phyloP scores from a whole-genome alignment of 768 basidiomycete species.

The Leucosporidium yakuticum region DNA sequence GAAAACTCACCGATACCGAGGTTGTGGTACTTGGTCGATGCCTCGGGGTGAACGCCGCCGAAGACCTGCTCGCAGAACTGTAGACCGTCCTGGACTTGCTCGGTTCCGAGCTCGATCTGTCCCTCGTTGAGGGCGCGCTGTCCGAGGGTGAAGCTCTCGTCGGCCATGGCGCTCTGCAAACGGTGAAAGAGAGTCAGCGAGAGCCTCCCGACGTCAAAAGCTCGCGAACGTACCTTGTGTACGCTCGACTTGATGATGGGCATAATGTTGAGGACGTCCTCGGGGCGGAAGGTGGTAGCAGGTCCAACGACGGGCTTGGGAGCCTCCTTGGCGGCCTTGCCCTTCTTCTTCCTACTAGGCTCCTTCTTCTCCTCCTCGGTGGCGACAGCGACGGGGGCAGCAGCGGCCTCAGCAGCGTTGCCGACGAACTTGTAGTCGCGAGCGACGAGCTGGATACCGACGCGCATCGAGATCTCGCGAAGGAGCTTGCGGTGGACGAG shows the following conservation, averaged over 20 bases:
- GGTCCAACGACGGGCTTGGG: constrained; percentile 11
- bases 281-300: constrained; percentile 42
- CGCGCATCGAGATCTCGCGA: constrained; percentile 46
- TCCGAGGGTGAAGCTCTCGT: constrained; percentile 46
- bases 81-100: constrained; percentile 46
- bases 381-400: neutral
- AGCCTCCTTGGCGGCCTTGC: constrained; percentile 37
- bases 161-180: constrained; percentile 43
- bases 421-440: constrained; percentile 43
- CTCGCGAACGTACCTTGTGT: constrained; percentile 40
- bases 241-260: constrained; percentile 45
- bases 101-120: constrained; percentile 44
- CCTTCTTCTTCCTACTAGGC: constrained; percentile 31
- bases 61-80: constrained; percentile 47
- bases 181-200: constrained; percentile 2
- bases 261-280: constrained; percentile 45
- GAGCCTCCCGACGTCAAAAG: neutral
- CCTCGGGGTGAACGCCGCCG: constrained; percentile 47
- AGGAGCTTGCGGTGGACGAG: constrained; percentile 41
- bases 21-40: constrained; percentile 46
- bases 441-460: constrained; percentile 46
- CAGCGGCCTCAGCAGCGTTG: constrained; percentile 6
- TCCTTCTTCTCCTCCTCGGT: constrained; percentile 5
- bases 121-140: constrained; percentile 43
- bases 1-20: constrained; percentile 41